phyloP scores from a whole-genome alignment of 2,329 filamentous ascomycete genomes.

The Trichoderma pleuroti region DNA sequence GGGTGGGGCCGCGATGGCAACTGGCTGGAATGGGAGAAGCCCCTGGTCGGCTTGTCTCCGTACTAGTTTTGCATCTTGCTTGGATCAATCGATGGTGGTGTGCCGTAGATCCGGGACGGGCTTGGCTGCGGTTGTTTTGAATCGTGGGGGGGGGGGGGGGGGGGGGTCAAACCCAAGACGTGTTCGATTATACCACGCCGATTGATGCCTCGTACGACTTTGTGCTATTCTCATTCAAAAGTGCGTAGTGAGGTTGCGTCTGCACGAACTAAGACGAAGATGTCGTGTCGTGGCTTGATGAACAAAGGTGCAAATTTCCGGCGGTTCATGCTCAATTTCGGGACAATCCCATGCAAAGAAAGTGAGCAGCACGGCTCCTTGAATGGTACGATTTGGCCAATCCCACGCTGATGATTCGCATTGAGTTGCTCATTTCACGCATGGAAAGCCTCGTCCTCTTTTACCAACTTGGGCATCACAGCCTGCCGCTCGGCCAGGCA shows the following conservation, averaged over 20 bases:
- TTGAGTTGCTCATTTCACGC: not conserved
- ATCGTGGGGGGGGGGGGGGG: no score
- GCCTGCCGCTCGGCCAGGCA: not conserved
- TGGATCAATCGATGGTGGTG: not conserved
- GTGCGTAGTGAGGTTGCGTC: not conserved
- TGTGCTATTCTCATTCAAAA: not conserved
- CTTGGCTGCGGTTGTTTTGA: not conserved
- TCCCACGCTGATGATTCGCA: not conserved
- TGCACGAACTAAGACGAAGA: not conserved
- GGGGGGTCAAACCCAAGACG: not conserved
- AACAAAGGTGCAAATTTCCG: constrained; percentile 9
- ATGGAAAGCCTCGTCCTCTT: not conserved
- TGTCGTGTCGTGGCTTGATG: not conserved
- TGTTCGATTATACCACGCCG: not conserved
- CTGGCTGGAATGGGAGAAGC: constrained; percentile 1
- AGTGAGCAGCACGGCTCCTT: not conserved
- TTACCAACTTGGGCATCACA: not conserved
- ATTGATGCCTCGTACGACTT: not conserved
- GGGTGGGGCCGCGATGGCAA: constrained; percentile 12
- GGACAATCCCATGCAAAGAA: not conserved
- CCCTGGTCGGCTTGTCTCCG: not conserved
- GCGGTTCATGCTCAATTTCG: constrained; percentile 11
- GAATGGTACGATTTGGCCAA: not conserved
- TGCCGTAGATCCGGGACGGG: not conserved
- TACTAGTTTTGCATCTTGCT: not conserved